These are phyloP conservation scores for Oryza glumipatula DNA, from an alignment of 176 grass and related monocot genomes.

Conservation along the genomic window DNA sequence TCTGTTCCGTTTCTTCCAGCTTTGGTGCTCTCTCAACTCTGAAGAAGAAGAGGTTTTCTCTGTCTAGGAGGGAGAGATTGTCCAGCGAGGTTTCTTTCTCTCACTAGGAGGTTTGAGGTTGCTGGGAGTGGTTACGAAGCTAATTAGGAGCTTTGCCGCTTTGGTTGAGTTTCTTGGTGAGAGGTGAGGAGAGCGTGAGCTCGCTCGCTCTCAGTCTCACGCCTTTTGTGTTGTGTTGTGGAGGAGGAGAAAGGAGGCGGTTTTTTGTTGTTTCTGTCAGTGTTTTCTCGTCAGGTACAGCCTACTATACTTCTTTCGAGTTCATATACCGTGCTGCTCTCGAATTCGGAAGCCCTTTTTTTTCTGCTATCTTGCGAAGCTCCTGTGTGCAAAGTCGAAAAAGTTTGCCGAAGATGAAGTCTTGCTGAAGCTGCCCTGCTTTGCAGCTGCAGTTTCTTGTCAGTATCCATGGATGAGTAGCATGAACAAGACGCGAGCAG, in stretches of 20 bases:
- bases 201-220: too few species aligned
- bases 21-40: neutral
- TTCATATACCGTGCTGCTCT: neutral
- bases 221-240: neutral
- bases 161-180: constrained; percentile 27
- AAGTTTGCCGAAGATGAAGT: neutral
- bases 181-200: constrained; percentile 33
- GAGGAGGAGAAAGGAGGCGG: neutral
- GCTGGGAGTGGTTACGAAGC: neutral
- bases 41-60: too few species aligned
- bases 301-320: neutral
- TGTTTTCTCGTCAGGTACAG: constrained; percentile 31
- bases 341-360: neutral
- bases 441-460: neutral
- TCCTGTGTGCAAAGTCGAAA: neutral
- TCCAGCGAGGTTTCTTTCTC: neutral
- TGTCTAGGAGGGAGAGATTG: neutral
- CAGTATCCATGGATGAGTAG: constrained; percentile 37
- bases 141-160: neutral
- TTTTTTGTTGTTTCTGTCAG: constrained; percentile 17
- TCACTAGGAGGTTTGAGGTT: neutral
- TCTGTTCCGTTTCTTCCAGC: constrained; percentile 31
- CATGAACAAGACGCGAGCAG: neutral
- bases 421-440: neutral
- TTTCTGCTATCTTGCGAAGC: neutral